These are phyloP conservation scores for Hypoxylon fragiforme DNA, from an alignment of 495 filamentous ascomycete genomes.

Conservation along the genomic window DNA sequence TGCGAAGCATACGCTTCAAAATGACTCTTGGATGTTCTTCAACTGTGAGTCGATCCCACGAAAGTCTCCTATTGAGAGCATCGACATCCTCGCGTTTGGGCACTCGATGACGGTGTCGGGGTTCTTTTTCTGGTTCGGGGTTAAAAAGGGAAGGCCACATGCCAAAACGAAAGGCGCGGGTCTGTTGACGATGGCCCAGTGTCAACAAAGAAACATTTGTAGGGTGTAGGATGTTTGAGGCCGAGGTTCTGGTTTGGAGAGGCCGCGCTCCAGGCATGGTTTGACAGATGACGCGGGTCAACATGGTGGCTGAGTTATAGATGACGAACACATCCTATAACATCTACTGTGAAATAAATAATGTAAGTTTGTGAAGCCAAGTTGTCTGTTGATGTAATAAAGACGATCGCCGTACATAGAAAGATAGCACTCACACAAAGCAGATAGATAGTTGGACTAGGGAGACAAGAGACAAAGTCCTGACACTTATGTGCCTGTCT, in stretches of 20 bases:
- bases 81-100: slow-evolving; percentile 49
- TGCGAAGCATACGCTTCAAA: slow-evolving; percentile 41
- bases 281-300: slow-evolving; percentile 36
- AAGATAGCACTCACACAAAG: slow-evolving; percentile 20
- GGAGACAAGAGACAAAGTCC: neutral
- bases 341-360: too few species aligned
- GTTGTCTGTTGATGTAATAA: slow-evolving; percentile 4
- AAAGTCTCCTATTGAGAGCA: slow-evolving; percentile 37
- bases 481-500: slow-evolving; percentile 1
- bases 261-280: slow-evolving; percentile 38
- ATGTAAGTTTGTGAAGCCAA: too few species aligned
- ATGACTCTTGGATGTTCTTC: slow-evolving; percentile 33
- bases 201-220: slow-evolving; percentile 18
- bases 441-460: slow-evolving; percentile 18
- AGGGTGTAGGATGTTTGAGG: slow-evolving; percentile 24
- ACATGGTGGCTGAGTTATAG: slow-evolving; percentile 38
- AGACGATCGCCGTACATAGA: neutral
- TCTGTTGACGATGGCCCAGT: slow-evolving; percentile 40
- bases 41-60: slow-evolving; percentile 44
- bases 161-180: slow-evolving; percentile 51
- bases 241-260: slow-evolving; percentile 24
- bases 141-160: slow-evolving; percentile 48
- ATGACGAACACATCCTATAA: slow-evolving; percentile 20
- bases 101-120: slow-evolving; percentile 43
- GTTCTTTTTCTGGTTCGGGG: slow-evolving; percentile 41